Evolutionary conservation across 208 protist species (phyloP).

Genomic region (Porcisia hertigi): DNA sequence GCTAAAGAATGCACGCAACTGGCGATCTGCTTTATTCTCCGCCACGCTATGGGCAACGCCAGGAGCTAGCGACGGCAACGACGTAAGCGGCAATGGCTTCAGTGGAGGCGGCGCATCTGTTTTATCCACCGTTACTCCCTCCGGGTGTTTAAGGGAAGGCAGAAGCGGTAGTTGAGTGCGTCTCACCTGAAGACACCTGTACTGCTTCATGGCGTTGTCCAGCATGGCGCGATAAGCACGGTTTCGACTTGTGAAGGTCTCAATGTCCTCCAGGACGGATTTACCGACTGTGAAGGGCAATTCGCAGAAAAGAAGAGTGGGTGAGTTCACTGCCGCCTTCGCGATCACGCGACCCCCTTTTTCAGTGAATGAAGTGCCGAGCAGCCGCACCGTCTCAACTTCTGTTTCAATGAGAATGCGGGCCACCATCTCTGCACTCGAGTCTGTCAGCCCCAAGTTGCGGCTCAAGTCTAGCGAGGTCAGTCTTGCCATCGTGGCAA

Average conservation of each 20-base stretch:
- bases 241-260: conserved; percentile 32
- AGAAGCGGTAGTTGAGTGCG: neutral
- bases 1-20: conserved; percentile 20
- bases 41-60: neutral
- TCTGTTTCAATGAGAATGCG: conserved; percentile 45
- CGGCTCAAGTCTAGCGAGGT: conserved; percentile 61
- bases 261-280: conserved; percentile 32
- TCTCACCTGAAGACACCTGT: conserved; percentile 4
- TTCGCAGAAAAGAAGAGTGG: conserved; percentile 42
- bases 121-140: neutral
- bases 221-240: conserved; percentile 15
- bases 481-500: conserved; percentile 35
- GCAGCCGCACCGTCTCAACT: conserved; percentile 42
- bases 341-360: conserved; percentile 44
- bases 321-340: conserved; percentile 36
- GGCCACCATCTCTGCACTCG: conserved; percentile 37
- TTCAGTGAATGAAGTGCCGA: conserved; percentile 43
- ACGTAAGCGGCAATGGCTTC: neutral
- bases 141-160: neutral
- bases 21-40: conserved; percentile 5
- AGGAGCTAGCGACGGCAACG: neutral
- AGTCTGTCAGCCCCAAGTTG: conserved; percentile 62
- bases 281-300: conserved; percentile 84
- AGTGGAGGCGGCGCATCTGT: neutral
- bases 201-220: conserved; percentile 4